Evolutionary conservation across 2,329 filamentous ascomycete genomes (phyloP), one percentile per base, ranked within the genome.

Genomic region (Aspergillus chevalieri): DNA sequence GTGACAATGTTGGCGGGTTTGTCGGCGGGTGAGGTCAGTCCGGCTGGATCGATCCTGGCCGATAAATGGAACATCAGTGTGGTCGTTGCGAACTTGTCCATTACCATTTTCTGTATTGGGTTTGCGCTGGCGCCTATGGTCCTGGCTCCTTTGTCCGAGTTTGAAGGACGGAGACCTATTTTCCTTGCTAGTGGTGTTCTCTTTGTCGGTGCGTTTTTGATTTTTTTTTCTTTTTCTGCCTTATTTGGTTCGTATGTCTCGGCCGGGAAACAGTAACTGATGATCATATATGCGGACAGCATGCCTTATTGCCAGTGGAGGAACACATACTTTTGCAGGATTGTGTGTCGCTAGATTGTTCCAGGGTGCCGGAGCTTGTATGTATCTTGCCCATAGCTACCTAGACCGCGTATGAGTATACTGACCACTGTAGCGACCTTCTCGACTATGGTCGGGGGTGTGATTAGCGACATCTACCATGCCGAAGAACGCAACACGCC

Each of bases 401-500:
- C 24, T 26, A 34, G 12, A 6, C 33, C 17, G 42, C n/a, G 34
- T 9, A 19, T 51, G 33, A 43, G 30, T 51, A 44, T 22, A 15
- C 22, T 33, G 8, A 15, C 21, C 17, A 24, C 15, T 49, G 46
- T 21, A 73, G 69, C 65, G 30, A 83, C 80, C 0, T 95, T 94
- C 64, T 89, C 86, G 42, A 93, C 89, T 19, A 91, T 95, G 78
- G 86, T 95, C 0, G 91, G 91, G n/a, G 91, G 91, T 3, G 87
- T 96, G 3, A 85, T 96, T 38, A 86, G 86, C 46, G 91, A 96
- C 62, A 80, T 95, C 51, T 95, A 90, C 72, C 81, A 85, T 44
- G 82, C 87, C 8, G 74, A 87, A 51, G 84, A 87, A 42, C 78
- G 92, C 30, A 95, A 96, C 60, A 89, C 86, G 0, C 87, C 91